A percentile compares a stretch with the other conserved stretches of the same genome.
phyloP scores from a whole-genome alignment of 2,329 filamentous ascomycete genomes.

The Xylaria polymorpha region DNA sequence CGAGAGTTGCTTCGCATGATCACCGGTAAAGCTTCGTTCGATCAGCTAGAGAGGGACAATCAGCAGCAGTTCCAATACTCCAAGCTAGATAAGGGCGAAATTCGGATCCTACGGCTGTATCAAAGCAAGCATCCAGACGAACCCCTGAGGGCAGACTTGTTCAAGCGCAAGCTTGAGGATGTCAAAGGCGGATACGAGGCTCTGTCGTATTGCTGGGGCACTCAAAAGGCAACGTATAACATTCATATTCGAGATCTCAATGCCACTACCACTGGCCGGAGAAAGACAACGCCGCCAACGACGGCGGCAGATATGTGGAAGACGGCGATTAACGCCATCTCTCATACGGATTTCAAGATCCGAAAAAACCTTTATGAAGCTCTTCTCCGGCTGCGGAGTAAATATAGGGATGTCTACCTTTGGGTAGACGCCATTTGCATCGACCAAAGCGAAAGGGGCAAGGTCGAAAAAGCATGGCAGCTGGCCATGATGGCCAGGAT shows the following conservation, averaged over 20 bases:
- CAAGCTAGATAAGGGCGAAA: slow-evolving; percentile 8
- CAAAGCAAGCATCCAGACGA: slow-evolving; percentile 17
- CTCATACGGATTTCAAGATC: slow-evolving; percentile 21
- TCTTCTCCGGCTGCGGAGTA: slow-evolving; percentile 18
- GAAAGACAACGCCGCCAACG: slow-evolving; percentile 1
- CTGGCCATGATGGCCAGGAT: slow-evolving; percentile 24
- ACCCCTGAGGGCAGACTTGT: slow-evolving; percentile 24
- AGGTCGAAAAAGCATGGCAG: slow-evolving; percentile 19
- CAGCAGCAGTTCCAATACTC: slow-evolving; percentile 29
- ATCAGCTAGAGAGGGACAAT: slow-evolving; percentile 5
- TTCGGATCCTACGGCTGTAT: slow-evolving; percentile 27
- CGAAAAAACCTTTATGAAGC: slow-evolving; percentile 15
- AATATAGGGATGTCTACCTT: slow-evolving; percentile 12
- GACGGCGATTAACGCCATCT: slow-evolving; percentile 6
- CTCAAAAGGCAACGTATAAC: slow-evolving; percentile 11
- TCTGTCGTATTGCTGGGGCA: slow-evolving; percentile 27
- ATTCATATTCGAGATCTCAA: slow-evolving; percentile 30
- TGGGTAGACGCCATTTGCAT: slow-evolving; percentile 29
- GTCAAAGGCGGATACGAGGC: slow-evolving; percentile 19
- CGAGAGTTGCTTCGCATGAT: slow-evolving; percentile 16
- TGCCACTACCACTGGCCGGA: background rate
- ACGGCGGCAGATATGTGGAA: slow-evolving; percentile 13
- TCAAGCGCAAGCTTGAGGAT: slow-evolving; percentile 24
- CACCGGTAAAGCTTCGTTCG: background rate
- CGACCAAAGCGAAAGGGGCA: slow-evolving; percentile 18